Conservation (phyloP, 1,284 basidiomycete species). For the Rugosomyces carneus region DNA sequence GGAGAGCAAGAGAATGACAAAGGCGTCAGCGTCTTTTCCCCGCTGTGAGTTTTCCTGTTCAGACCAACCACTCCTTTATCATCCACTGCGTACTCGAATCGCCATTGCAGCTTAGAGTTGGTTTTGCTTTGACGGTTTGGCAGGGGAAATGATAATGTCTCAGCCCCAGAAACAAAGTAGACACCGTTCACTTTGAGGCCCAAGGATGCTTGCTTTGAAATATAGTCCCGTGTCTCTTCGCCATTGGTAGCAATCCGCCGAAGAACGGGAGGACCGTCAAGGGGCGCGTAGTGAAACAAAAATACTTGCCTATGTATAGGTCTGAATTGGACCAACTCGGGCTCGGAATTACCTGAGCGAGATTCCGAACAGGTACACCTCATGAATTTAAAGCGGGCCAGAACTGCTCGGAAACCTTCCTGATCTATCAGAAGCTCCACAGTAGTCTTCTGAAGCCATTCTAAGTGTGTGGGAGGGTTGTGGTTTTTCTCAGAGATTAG, state of each 20-base stretch:
- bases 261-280: slow-evolving; percentile 64
- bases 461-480: slow-evolving; percentile 32
- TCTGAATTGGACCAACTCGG: slow-evolving; percentile 55
- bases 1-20: slow-evolving; percentile 71
- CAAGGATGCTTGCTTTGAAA: slow-evolving; percentile 65
- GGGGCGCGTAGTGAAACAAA: slow-evolving; percentile 62
- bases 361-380: slow-evolving; percentile 38
- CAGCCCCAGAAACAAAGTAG: slow-evolving; percentile 63
- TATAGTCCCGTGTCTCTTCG: slow-evolving; percentile 63
- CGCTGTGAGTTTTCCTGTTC: slow-evolving; percentile 42
- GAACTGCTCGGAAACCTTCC: slow-evolving; percentile 65
- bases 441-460: slow-evolving; percentile 46
- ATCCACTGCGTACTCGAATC: slow-evolving; percentile 70
- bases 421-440: slow-evolving; percentile 76
- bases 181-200: slow-evolving; percentile 63
- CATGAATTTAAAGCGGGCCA: slow-evolving; percentile 52
- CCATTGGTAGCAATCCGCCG: slow-evolving; percentile 58
- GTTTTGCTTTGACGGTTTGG: slow-evolving; percentile 14
- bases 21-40: slow-evolving; percentile 67
- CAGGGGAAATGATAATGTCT: slow-evolving; percentile 30
- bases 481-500: slow-evolving; percentile 14
- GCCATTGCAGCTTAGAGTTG: slow-evolving; percentile 53
- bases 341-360: slow-evolving; percentile 12
- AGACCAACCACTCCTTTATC: slow-evolving; percentile 42
- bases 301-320: slow-evolving; percentile 53